Evolutionary conservation across 345 rosid species (phyloP), one percentile per base, ranked within the genome.

Genomic region (Aquilaria malaccensis): DNA sequence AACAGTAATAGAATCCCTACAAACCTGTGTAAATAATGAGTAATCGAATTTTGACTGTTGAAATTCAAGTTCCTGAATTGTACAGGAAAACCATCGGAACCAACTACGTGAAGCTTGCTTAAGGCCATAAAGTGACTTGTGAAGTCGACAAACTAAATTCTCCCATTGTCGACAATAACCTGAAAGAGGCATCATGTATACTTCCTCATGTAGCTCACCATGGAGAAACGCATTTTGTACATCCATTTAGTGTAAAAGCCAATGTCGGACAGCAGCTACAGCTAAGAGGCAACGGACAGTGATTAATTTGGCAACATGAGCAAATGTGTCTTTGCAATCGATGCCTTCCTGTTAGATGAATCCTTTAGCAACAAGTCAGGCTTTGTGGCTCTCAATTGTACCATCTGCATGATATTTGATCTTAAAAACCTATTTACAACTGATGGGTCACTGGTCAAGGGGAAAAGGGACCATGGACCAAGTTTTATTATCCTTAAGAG

Each of bases 31-130:
- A 22, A 22, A 22, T 22, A 22, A 1, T 22, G 22, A 22, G 22
- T 22, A 22, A 22, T 22, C 22, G 22, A 30, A 0, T 4, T 22
- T 45, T 22, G 22, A 22, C 50, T 0, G 14, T 22, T 22, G 22
- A 22, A 22, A 22, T 22, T 1, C 22, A 22, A 22, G 22, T 22
- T 22, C 22, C 1, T 22, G 22, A 22, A 22, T 22, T 22, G 22
- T 1, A 22, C 22, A 22, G 0, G 22, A 22, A 22, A 22, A 22
- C 22, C 22, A 22, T 22, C 22, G 32, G 6, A 55, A 65, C 0
- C 10, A 65, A 37, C 13, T 32, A 29, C 14, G 56, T 56, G 7
- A 52, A 41, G 68, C 47, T 46, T 56, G 54, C 14, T 65, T 65
- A 2, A 65, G 30, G 5, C 56, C 56, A 65, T 56, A 56, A 1